Conservation (phyloP, 2,329 filamentous ascomycete genomes). For the Paecilomyces formosus region DNA sequence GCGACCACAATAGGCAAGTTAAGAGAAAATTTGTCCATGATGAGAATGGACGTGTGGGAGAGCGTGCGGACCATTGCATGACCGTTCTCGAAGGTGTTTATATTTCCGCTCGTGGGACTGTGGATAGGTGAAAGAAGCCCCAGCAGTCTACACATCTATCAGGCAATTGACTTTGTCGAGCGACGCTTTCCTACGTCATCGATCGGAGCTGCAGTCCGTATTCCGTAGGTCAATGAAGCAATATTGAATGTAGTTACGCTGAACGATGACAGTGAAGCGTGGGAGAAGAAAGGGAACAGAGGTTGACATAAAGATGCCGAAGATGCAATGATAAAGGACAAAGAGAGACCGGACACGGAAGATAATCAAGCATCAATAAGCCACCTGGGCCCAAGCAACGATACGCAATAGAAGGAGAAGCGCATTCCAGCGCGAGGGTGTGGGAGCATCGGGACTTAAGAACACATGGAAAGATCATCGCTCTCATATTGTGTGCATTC, state of each 20-base stretch:
- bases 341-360: neutral
- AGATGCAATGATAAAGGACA: neutral
- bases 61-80: neutral
- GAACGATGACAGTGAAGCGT: neutral
- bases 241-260: neutral
- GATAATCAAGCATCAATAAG: neutral
- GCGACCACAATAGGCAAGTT: constrained; percentile 3
- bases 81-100: neutral
- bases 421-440: neutral
- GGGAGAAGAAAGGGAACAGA: neutral
- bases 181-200: neutral
- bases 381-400: neutral
- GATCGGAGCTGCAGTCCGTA: neutral
- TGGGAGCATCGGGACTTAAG: neutral
- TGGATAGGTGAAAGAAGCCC: neutral
- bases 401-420: neutral
- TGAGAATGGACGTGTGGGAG: neutral
- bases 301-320: neutral
- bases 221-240: neutral
- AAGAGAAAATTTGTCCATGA: neutral
- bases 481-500: neutral
- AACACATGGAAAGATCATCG: neutral
- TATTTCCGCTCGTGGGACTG: neutral
- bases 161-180: neutral
- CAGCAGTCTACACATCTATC: neutral